Conservation (phyloP, 441 rosid genomes). For the Adansonia grandidieri region DNA sequence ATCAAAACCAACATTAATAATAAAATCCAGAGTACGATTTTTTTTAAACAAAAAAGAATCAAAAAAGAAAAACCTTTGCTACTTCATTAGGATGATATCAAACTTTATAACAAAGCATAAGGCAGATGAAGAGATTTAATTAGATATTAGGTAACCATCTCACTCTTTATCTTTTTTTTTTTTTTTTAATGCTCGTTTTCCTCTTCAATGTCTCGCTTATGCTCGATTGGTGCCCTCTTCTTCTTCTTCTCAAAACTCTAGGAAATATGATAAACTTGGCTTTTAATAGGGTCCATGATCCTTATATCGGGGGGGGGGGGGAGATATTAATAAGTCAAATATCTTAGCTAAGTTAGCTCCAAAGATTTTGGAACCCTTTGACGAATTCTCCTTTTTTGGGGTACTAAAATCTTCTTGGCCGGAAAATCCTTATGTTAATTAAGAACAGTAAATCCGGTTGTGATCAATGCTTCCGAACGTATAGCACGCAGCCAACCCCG, state of each 20-base stretch:
- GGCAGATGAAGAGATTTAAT: slow-evolving; percentile 28
- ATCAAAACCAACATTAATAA: too few species aligned
- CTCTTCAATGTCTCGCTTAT: slow-evolving; percentile 42
- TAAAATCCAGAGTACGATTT: neutral
- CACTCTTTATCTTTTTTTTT: neutral
- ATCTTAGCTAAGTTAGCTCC: slow-evolving; percentile 39
- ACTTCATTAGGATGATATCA: slow-evolving; percentile 21
- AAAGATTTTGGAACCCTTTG: slow-evolving; percentile 45
- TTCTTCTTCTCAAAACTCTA: slow-evolving; percentile 32
- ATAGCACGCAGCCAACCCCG: slow-evolving; percentile 21
- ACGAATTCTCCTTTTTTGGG: slow-evolving; percentile 27
- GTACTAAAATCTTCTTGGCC: slow-evolving; percentile 30
- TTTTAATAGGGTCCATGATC: slow-evolving; percentile 48
- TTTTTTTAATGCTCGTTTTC: slow-evolving; percentile 29
- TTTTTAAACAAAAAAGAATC: neutral
- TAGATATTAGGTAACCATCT: slow-evolving; percentile 14
- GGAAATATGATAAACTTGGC: slow-evolving; percentile 41
- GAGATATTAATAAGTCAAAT: slow-evolving; percentile 23
- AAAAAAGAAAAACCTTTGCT: neutral
- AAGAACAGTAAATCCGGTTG: slow-evolving; percentile 11
- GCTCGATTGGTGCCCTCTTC: slow-evolving; percentile 19
- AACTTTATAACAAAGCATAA: slow-evolving; percentile 35
- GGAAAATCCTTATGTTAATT: slow-evolving; percentile 23
- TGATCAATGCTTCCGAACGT: slow-evolving; percentile 19
- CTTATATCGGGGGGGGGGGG: slow-evolving; percentile 39